A percentile compares a stretch with the other conserved stretches of the same genome.
phyloP scores from a whole-genome alignment of 352 stramenopile genomes.

The Phytophthora pinifolia region DNA sequence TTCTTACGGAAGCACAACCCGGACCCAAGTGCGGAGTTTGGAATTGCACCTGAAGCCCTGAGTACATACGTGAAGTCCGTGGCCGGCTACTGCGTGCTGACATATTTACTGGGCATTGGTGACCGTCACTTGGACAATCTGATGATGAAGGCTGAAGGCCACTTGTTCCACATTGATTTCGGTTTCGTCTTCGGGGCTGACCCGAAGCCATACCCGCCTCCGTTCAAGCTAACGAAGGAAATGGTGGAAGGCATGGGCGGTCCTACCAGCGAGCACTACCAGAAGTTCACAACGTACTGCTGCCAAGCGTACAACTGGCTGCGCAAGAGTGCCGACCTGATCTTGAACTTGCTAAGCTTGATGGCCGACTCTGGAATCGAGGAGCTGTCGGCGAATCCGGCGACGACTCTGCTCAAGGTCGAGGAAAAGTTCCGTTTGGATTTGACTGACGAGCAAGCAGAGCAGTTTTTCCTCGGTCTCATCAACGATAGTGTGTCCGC shows the following conservation, averaged over 20 bases:
- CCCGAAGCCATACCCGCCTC: slow-evolving; percentile 98
- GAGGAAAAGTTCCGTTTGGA: slow-evolving; percentile 97
- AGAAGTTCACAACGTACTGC: slow-evolving; percentile 93
- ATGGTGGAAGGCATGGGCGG: slow-evolving; percentile 98
- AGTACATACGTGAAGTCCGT: slow-evolving; percentile 98
- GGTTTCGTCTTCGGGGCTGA: slow-evolving; percentile 99
- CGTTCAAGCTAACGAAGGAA: slow-evolving; percentile 97
- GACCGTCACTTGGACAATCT: slow-evolving; percentile 99
- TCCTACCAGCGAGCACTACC: slow-evolving; percentile 89
- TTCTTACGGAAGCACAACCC: slow-evolving; percentile 89
- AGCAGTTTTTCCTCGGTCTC: slow-evolving; percentile 96
- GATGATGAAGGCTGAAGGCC: slow-evolving; percentile 95
- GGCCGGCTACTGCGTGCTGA: slow-evolving; percentile 99
- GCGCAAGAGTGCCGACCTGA: slow-evolving; percentile 96
- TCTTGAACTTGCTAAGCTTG: slow-evolving; percentile 98
- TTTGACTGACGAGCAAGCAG: slow-evolving; percentile 97
- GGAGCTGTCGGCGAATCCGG: slow-evolving; percentile 82
- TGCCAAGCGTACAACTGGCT: slow-evolving; percentile 94
- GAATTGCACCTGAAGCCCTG: slow-evolving; percentile 90
- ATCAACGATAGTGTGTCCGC: slow-evolving; percentile 96
- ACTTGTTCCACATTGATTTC: slow-evolving; percentile 99
- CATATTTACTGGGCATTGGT: slow-evolving; percentile 98
- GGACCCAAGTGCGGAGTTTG: slow-evolving; percentile 82
- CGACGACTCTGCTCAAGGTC: slow-evolving; percentile 86
- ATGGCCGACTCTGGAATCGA: slow-evolving; percentile 99